Evolutionary conservation across 441 rosid genomes (phyloP), one percentile per base, ranked within the genome.

Genomic region (Pelargonium fulgidum): DNA sequence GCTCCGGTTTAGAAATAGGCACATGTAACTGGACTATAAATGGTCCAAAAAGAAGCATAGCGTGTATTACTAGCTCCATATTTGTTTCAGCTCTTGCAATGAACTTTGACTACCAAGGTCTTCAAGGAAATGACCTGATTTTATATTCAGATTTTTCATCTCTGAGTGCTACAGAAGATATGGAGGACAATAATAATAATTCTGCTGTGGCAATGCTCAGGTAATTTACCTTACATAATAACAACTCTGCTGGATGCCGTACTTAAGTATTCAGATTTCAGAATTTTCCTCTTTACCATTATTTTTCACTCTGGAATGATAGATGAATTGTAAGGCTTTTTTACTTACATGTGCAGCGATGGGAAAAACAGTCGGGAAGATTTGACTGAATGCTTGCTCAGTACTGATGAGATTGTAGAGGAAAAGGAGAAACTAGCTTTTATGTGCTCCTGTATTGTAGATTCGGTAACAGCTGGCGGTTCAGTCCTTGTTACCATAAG

Each of bases 1-100:
- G 98, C 80, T 93, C 97, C 48, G 91, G 98, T 73, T 76, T 83
- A 73, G 96, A 91, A 74, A 85, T 93, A 52, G 97, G 97, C 24
- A 82, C 95, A 10, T 88, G 92, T 78, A 87, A 87, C 75, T 93
- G 98, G 97, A 80, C 82, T 44, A 77, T 91, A 41, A 81, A 70
- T 65, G 76, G 88, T 71, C 94, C 90, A 29, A 73, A 81, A 52
- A 73, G 80, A 76, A 84, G 77, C 52, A 65, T 88, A 71, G 82
- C 85, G 72, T 85, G 72, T 76, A 58, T 93, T 73, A 82, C 84
- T 39, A 78, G 80, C 75, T 93, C 96, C 59, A 75, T 80, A 70
- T 84, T 84, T 73, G 78, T 59, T 64, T 81, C 97, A 52, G 70
- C 76, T 39, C 85, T 87, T 81, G 89, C 92, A 1, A 85, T 76